Base-by-base conservation (phyloP, 2,329 filamentous ascomycete genomes). In the Elsinoe necatrix region DNA sequence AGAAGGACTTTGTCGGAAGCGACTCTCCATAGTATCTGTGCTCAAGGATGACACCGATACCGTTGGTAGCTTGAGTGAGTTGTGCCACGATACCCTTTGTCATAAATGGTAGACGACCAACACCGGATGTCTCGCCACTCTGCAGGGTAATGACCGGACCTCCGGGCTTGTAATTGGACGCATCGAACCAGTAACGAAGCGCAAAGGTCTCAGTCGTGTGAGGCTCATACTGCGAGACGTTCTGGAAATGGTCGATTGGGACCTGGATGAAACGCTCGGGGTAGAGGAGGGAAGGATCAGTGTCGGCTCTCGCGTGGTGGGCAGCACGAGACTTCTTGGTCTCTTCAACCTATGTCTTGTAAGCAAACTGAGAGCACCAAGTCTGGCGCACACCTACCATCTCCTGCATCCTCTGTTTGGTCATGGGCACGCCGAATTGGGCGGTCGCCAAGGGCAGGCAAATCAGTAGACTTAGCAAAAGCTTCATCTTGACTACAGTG, bases 1-100 rank as follows among this genome's bases (percentile, higher is more conserved):
- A 79, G 18, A 92, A 75, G 64, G 91, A 79, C 0, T 76, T 68
- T 0, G 81, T 80, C 0, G 89, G 88, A 56, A 85, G 83, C 67
- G 86, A 91, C 11, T 77, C 77, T 57, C 89, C 89, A 66, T 95
- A 95, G 75, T 95, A 95, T 27, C 89, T 82, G 66, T 95, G 89
- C 72, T 95, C 89, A 2, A 95, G 78, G 47, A 95, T 80, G 1
- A 95, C 85, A 2, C 84, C 88, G 23, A 95, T 72, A 1, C 89
- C 89, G 57, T 83, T 74, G 0, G 86, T 88, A 0, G 85, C 85
- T 63, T 84, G 74, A 2, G 85, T 80, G 16, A 95, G 75, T 61
- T 88, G 79, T 34, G 83, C 77, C 0, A 89, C 75, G 54, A 95
- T 85, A 54, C 89, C 89, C 67, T 93, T 87, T 62, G 90, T 82